Evolutionary conservation across 2,329 filamentous ascomycete species (phyloP), one percentile per base, ranked within the genome.

Genomic region (Cladosporium sp.): DNA sequence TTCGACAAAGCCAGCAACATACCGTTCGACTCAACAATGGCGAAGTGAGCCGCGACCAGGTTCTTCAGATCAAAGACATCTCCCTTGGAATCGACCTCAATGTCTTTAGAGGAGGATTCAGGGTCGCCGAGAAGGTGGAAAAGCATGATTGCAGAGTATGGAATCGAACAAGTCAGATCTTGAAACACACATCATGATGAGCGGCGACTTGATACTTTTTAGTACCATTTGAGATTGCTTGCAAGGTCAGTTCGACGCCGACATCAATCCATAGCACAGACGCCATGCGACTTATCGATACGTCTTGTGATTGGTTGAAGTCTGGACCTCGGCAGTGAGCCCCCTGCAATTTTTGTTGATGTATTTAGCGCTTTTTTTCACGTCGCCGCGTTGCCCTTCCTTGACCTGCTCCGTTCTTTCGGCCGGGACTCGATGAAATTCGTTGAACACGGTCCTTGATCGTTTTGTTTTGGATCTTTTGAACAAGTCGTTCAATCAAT

Each of bases 71-170:
- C 57, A 9, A 63, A 61, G 29, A 66, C 51, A 29, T 56, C 57
- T 2, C 49, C 55, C 38, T 54, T 55, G n/a, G 58, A 43, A 22
- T 61, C 56, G 27, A 64, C 49, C 9, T 63, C 57, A 39, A 68
- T 56, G 7, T 56, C 49, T 40, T 54, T 54, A 9, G 59, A 50
- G 24, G 57, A 56, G 5, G 55, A 47, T 18, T 57, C 47, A 32
- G 61, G 55, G 17, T 65, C 61, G 44, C 64, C 64, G 7, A 60
- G 47, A 13, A 68, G 56, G 43, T 60, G 64, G 55, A 68, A 68
- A 13, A 40, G 45, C 45, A 48, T 48, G 45, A 41, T 41, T 24
- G 39, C 8, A 27, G 8, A 75, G 83, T 54, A 95, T 95, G 73
- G 76, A 80, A 67, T 36, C 8, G 7, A 17, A 36, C 32, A 17